Evolutionary conservation across 2,329 filamentous ascomycete genomes (phyloP).

Genomic region (Penicillium sp.): DNA sequence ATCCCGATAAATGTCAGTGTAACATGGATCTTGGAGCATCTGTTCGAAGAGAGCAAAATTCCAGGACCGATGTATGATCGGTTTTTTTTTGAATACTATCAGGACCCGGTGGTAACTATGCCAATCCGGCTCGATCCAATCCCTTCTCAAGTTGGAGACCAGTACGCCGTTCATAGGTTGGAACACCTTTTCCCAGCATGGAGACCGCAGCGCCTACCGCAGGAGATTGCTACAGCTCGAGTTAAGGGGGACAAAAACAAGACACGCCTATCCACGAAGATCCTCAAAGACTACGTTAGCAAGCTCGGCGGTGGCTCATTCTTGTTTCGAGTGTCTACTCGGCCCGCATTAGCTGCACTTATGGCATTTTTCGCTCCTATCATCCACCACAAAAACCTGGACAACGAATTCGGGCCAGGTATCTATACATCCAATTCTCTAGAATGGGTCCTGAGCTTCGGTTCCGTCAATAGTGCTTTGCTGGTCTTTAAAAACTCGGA

Average conservation of each 20-base stretch:
- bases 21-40: background rate
- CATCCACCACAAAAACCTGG: no score
- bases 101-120: background rate
- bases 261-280: background rate
- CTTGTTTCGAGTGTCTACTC: no score
- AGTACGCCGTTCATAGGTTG: background rate
- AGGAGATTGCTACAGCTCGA: background rate
- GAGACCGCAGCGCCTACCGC: background rate
- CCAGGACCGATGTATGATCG: background rate
- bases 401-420: no score
- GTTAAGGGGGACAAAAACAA: background rate
- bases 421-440: background rate
- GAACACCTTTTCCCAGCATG: background rate
- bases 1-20: background rate
- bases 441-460: background rate
- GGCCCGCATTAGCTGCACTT: no score
- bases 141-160: background rate
- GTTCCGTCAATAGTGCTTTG: background rate
- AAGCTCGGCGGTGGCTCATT: no score
- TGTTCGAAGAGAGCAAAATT: background rate
- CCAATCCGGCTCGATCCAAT: background rate
- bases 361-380: no score
- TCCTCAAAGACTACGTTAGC: background rate
- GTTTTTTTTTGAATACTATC: background rate
- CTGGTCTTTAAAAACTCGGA: background rate